Percentiles rank a stretch among this genome's conserved stretches.
Conservation (phyloP, 2,329 filamentous ascomycete species). For the Stagonosporopsis rhizophila region DNA sequence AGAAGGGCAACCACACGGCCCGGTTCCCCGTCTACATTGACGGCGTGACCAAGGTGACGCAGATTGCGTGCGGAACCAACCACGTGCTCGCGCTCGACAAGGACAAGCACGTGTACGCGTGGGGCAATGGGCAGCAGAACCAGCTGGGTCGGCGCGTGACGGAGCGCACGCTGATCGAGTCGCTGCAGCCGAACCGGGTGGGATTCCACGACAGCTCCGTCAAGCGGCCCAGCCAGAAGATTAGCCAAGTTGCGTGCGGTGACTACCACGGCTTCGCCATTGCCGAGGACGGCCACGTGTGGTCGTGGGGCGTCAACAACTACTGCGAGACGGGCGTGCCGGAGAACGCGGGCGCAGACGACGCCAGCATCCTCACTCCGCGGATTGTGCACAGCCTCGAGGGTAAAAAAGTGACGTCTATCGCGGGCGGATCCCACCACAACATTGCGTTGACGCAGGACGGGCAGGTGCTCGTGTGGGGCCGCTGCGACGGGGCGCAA, state of each 20-base stretch:
- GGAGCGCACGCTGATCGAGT: conserved; percentile 63
- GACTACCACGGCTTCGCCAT: conserved; percentile 84
- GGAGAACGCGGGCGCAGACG: conserved; percentile 69
- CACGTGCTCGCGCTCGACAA: conserved; percentile 73
- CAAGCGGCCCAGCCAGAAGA: conserved; percentile 56
- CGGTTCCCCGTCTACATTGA: conserved; percentile 62
- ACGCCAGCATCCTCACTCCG: conserved; percentile 72
- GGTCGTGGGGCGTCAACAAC: conserved; percentile 86
- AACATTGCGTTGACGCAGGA: conserved; percentile 65
- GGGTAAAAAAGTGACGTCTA: conserved; percentile 67
- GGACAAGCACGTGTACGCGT: conserved; percentile 70
- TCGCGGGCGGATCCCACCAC: conserved; percentile 79
- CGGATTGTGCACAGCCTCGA: conserved; percentile 70
- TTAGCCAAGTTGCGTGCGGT: conserved; percentile 71
- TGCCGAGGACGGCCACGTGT: conserved; percentile 72
- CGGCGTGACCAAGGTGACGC: conserved; percentile 69
- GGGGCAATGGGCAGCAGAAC: conserved; percentile 77
- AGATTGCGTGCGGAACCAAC: conserved; percentile 72
- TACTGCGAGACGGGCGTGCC: conserved; percentile 79
- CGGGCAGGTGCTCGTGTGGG: conserved; percentile 66
- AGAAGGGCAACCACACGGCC: conserved; percentile 51
- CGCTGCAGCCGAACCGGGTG: conserved; percentile 64
- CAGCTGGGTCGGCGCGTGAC: conserved; percentile 71
- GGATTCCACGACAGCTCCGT: conserved; percentile 56
- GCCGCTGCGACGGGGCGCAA: conserved; percentile 66